Evolutionary conservation across 768 basidiomycete genomes (phyloP), one percentile per base, ranked within the genome.

Genomic region (Rhodotorula kratochvilovae): DNA sequence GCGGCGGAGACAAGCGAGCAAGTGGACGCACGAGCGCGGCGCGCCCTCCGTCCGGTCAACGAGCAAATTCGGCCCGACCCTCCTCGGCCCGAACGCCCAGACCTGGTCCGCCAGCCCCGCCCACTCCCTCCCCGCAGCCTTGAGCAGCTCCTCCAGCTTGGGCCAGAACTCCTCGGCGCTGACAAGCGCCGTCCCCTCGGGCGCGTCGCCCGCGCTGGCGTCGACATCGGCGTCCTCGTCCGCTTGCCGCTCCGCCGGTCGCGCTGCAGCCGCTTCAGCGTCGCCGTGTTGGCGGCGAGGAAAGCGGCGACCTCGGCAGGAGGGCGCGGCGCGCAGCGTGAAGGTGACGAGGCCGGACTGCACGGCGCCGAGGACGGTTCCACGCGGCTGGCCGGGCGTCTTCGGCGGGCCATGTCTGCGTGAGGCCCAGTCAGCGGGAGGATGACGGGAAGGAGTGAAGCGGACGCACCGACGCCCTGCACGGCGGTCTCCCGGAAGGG

Each of bases 401-500:
- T 91, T 96, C 0, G 88, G 87, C 6, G 90, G 87, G 87, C 86
- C 91, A 96, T 95, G 77, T 97, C 95, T 92, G 76, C 17, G 11
- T 62, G 61, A 29, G 64, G 5, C 2, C 8, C 55, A 48, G 60
- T 54, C 51, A 57, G 43, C 7, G 13, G 42, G 10, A 3, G 12
- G 36, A 43, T 7, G 39, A 39, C 48, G 6, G 15, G 31, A 11
- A 29, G 53, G 16, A n/a, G 13, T 6, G 84, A 91, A 76, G 87
- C 89, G 23, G 48, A 50, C 48, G 27, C 25, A 50, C 48, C 48
- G 48, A 50, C 48, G 25, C 48, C 48, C 11, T 50, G 48, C 25
- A 95, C 85, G 0, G 91, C 90, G 0, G 96, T 97, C 81, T 98
- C 96, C 51, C 96, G 86, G 83, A 97, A 99, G 19, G 96, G 96